Base-by-base conservation (phyloP, 1,284 basidiomycete species). In the Rhodotorula glutinis region DNA sequence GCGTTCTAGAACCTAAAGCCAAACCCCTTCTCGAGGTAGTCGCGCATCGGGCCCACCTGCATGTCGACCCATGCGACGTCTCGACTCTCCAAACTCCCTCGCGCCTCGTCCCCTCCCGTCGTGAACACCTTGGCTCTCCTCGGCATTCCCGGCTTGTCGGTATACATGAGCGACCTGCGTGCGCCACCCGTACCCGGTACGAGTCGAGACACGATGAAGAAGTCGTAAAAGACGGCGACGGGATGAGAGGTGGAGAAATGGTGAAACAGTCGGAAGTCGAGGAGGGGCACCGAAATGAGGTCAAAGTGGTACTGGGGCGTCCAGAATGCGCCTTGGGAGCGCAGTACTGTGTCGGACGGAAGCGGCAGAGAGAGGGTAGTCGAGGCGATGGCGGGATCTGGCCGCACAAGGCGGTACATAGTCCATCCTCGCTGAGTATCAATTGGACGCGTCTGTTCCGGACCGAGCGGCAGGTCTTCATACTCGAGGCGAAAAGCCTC, bases 1-100 rank as follows among this genome's bases (percentile, higher is more conserved):
- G 33, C 33, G 11, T n/a, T 16, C 43, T 44, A 44, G 43, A 44
- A 70, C 23, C 49, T 38, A 30, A 64, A 67, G 16, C 65, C 69
- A 53, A 65, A 67, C 47, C 67, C 66, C 11, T 61, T 40, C 53
- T 40, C 46, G 14, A 71, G 27, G 41, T 55, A 66, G 40, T 25
- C 49, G 53, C 53, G 52, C 67, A 72, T 66, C 41, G 56, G 43
- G 2, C 51, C 60, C 9, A 60, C 62, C 53, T 72, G 59, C 70
- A 72, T 69, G 17, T 66, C 64, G 14, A 72, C 67, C 64, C 65
- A 72, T 25, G 62, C 67, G 29, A 72, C 65, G 33, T 72, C 70
- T 17, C 70, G 30, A 11, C 62, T 64, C 29, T 69, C 62, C 16
- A 63, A 19, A n/a, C 64, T 65, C 9, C 70, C 70, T 14, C 38